Conservation (phyloP, 148 eudicot genomes). For the Nyssa sinensis region DNA sequence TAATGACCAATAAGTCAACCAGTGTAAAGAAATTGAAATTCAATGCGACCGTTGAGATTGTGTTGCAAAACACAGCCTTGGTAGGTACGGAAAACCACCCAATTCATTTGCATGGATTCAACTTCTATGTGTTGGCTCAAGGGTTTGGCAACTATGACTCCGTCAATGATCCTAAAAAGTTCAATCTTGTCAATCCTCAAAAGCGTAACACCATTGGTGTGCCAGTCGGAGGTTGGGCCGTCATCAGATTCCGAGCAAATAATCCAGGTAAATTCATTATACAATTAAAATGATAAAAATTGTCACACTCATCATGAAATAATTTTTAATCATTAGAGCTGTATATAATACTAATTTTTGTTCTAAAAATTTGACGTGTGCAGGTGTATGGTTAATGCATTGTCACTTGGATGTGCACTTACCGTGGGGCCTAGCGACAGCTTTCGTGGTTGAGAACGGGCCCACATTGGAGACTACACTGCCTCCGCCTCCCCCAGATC, state of each 20-base stretch:
- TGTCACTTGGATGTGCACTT: constrained; percentile 43
- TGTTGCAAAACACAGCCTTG: constrained; percentile 57
- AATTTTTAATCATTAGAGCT: no score
- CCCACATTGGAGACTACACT: constrained; percentile 28
- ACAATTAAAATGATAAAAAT: no score
- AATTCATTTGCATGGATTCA: constrained; percentile 70
- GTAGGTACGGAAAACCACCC: constrained; percentile 65
- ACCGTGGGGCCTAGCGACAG: constrained; percentile 40
- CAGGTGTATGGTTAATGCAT: constrained; percentile 40
- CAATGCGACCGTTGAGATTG: constrained; percentile 57
- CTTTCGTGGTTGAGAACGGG: constrained; percentile 38
- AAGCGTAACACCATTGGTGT: constrained; percentile 62
- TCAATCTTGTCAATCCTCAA: constrained; percentile 66
- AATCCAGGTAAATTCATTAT: constrained; percentile 49
- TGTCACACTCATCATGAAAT: no score
- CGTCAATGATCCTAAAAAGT: constrained; percentile 25
- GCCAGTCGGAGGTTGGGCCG: constrained; percentile 75
- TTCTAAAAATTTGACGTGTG: not conserved
- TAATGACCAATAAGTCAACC: constrained; percentile 43
- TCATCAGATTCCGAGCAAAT: constrained; percentile 51
- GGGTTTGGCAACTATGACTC: constrained; percentile 67
- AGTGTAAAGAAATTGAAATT: constrained; percentile 55
- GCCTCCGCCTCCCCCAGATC: constrained; percentile 41
- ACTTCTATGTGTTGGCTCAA: constrained; percentile 64
- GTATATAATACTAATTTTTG: not conserved